Base-by-base conservation (phyloP, 164 flowering plant genomes). In the Liriodendron chinense region DNA sequence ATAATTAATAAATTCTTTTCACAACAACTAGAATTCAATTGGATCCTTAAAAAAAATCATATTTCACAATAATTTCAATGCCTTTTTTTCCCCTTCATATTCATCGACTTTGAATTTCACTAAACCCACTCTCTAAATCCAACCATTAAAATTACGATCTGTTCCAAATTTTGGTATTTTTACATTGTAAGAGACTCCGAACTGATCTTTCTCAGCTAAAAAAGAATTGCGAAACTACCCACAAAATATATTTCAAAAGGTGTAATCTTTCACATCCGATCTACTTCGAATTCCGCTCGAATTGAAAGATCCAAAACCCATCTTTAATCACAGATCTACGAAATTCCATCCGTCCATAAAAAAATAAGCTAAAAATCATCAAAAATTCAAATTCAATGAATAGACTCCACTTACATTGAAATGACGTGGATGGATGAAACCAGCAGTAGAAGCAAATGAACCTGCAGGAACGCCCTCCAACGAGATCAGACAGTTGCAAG, bases 251-350 rank as follows among this genome's bases (percentile, higher is more conserved):
- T 1, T 28, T 28, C 1, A 28, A 28, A 28, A 28, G 3, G 34
- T 28, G 34, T 28, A 28, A 1, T 24, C 67, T 64, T 23, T 23
- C 67, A 64, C 24, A 25, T 64, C 67, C 3, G 28, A 64, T 64
- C 67, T 9, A 10, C 12, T 10, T 25, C 67, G 24, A 23, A 64
- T 21, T n/a, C 67, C 25, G 3, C 26, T 10, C 24, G 24, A 64
- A 64, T 10, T 21, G 10, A 2, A 64, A 64, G 24, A 21, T 24
- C 67, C 7, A 64, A 23, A 64, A 64, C 23, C 28, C 9, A 64
- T 64, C 67, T 64, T 64, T 64, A 24, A 67, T 13, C 69, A 26
- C 49, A 67, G 69, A 67, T 67, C 48, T 67, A 25, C 18, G 1
- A 26, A 67, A 13, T 67, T 28, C 43, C 69, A 34, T n/a, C n/a